Evolutionary conservation across 1,284 basidiomycete species (phyloP).

Genomic region (Apiotrichum domesticum): DNA sequence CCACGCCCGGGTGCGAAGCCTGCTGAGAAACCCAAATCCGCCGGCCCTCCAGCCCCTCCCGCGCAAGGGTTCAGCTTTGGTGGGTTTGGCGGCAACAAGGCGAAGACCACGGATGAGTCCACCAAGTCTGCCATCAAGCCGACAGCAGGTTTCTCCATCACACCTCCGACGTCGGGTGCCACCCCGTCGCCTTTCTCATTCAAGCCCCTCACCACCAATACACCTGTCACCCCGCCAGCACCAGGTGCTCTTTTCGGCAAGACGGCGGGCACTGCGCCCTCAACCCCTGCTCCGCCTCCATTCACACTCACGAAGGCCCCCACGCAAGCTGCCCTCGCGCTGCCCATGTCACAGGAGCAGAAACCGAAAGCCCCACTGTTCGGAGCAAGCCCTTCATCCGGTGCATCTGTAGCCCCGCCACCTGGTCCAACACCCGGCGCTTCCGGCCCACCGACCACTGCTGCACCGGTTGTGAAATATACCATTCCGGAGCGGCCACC

Average conservation of each 20-base stretch:
- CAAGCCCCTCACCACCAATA: neutral
- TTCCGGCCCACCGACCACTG: too few species aligned
- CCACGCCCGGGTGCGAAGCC: conserved; percentile 26
- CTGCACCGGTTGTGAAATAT: too few species aligned
- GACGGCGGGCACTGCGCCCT: too few species aligned
- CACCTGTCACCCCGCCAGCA: neutral
- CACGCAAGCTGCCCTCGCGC: neutral
- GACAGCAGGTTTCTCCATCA: too few species aligned
- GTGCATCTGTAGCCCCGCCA: too few species aligned
- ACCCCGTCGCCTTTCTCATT: neutral
- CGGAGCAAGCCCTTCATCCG: too few species aligned
- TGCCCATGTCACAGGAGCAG: conserved; percentile 6
- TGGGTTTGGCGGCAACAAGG: neutral
- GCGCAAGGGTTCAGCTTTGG: neutral
- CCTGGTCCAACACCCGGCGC: too few species aligned
- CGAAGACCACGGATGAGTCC: neutral
- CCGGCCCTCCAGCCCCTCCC: neutral
- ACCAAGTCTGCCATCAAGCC: neutral
- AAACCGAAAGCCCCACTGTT: conserved; percentile 31
- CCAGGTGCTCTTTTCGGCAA: too few species aligned
- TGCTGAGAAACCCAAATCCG: neutral
- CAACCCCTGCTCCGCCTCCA: too few species aligned
- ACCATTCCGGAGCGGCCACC: too few species aligned
- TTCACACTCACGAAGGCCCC: too few species aligned
- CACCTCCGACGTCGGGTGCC: too few species aligned